phyloP scores from a whole-genome alignment of 495 filamentous ascomycete genomes.

The Daldinia grandis region DNA sequence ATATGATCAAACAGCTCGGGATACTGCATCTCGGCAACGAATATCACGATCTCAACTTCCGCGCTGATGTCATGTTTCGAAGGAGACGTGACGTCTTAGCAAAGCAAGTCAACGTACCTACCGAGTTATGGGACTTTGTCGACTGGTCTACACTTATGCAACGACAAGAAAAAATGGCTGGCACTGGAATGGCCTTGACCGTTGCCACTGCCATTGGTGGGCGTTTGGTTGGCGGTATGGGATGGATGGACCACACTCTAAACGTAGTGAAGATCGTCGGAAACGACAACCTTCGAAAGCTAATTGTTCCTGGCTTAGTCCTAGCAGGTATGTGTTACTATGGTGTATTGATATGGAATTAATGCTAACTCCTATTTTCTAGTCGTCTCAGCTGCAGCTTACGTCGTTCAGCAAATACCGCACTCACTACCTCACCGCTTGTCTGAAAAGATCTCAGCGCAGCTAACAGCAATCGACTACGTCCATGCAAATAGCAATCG shows the following conservation, averaged over 20 bases:
- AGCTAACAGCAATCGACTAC: slow-evolving; percentile 85
- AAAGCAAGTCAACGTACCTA: slow-evolving; percentile 82
- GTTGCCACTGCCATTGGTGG: slow-evolving; percentile 86
- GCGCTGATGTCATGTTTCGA: slow-evolving; percentile 90
- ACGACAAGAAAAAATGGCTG: slow-evolving; percentile 90
- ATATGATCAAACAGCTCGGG: slow-evolving; percentile 85
- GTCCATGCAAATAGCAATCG: slow-evolving; percentile 86
- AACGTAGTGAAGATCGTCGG: slow-evolving; percentile 82
- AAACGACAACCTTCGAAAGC: slow-evolving; percentile 78
- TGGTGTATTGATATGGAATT: slow-evolving; percentile 1
- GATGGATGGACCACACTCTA: slow-evolving; percentile 88
- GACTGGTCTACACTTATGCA: slow-evolving; percentile 84
- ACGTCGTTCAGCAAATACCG: slow-evolving; percentile 85
- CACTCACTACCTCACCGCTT: slow-evolving; percentile 87
- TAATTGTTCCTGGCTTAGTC: slow-evolving; percentile 82
- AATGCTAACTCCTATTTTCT: slow-evolving; percentile 48
- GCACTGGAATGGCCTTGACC: slow-evolving; percentile 92
- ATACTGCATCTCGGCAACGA: slow-evolving; percentile 87
- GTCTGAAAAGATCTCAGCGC: slow-evolving; percentile 79
- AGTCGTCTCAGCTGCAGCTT: slow-evolving; percentile 78
- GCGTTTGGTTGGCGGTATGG: slow-evolving; percentile 79
- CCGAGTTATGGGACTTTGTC: slow-evolving; percentile 93
- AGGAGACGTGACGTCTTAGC: slow-evolving; percentile 80
- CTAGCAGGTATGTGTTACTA: slow-evolving; percentile 71
- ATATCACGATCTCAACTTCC: slow-evolving; percentile 84